phyloP scores from a whole-genome alignment of 441 rosid genomes.

The Cnidoscolus chayamansa region DNA sequence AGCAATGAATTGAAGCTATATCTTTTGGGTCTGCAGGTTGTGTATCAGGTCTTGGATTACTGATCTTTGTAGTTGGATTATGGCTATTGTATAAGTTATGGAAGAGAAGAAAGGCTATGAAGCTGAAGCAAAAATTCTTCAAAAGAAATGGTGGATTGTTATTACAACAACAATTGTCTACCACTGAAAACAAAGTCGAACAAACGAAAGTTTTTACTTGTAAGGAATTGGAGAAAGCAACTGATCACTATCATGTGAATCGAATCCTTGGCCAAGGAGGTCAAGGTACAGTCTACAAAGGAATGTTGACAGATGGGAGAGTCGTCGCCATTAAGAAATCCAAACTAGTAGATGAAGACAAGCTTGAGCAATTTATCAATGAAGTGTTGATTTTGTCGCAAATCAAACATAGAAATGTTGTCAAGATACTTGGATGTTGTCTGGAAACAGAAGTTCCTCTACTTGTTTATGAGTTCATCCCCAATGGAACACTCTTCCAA shows the following conservation, averaged over 20 bases:
- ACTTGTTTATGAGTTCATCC: constrained; percentile 23
- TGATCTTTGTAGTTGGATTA: constrained; percentile 7
- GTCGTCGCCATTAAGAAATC: constrained; percentile 21
- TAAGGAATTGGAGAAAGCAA: constrained; percentile 19
- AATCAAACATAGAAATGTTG: constrained; percentile 23
- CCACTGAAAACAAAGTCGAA: constrained; percentile 15
- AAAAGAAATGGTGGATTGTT: constrained; percentile 25
- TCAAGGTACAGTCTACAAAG: constrained; percentile 23
- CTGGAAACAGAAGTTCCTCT: constrained; percentile 24
- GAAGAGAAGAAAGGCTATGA: constrained; percentile 12
- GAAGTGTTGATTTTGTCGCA: constrained; percentile 25
- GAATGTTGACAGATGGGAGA: constrained; percentile 24
- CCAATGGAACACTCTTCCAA: constrained; percentile 22
- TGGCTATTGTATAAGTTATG: constrained; percentile 13
- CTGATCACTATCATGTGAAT: constrained; percentile 16
- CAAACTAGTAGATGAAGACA: constrained; percentile 12
- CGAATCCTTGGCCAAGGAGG: constrained; percentile 25
- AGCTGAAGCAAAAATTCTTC: constrained; percentile 19
- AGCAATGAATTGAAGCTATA: not conserved
- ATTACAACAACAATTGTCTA: constrained; percentile 17
- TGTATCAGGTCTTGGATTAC: constrained; percentile 17
- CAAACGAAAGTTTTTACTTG: constrained; percentile 16
- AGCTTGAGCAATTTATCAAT: constrained; percentile 22
- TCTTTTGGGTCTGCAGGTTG: constrained; percentile 13
- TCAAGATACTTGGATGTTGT: constrained; percentile 1